phyloP scores from a whole-genome alignment of 2,329 filamentous ascomycete genomes.

The Scopulariopsis brevicaulis region DNA sequence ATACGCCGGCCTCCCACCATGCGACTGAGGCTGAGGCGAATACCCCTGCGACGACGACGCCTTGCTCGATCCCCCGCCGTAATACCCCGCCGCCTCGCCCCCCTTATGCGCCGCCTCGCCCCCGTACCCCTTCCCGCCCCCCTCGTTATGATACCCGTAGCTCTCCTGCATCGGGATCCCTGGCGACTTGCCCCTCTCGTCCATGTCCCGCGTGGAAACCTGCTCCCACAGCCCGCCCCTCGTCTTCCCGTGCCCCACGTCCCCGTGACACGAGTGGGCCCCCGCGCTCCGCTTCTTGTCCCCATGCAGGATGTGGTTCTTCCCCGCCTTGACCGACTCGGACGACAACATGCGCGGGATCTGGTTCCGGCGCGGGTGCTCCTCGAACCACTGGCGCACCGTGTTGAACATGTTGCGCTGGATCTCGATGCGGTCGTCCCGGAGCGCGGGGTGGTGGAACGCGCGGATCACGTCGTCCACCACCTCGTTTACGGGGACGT shows the following conservation, averaged over 20 bases:
- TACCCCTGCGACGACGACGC: background rate
- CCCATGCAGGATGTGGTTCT: conserved; percentile 56
- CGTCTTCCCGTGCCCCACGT: conserved; percentile 44
- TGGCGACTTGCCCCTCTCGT: background rate
- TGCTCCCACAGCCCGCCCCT: conserved; percentile 50
- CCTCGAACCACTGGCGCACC: conserved; percentile 70
- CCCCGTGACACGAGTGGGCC: conserved; percentile 26
- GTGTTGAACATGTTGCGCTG: conserved; percentile 84
- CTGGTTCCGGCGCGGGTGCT: conserved; percentile 52
- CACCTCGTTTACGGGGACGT: conserved; percentile 73
- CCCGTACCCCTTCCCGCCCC: background rate
- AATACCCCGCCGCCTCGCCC: background rate
- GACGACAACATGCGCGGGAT: conserved; percentile 70
- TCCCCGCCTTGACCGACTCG: conserved; percentile 70
- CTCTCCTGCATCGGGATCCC: background rate
- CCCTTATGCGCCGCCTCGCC: background rate
- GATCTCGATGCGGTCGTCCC: conserved; percentile 64
- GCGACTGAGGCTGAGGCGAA: background rate
- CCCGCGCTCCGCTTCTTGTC: conserved; percentile 19
- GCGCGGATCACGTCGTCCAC: conserved; percentile 68
- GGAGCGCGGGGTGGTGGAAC: conserved; percentile 84
- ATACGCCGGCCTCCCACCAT: background rate
- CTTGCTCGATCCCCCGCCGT: background rate
- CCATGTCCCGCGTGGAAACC: conserved; percentile 45
- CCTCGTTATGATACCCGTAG: conserved; percentile 1